Evolutionary conservation across 208 protist genomes (phyloP).

Genomic region (Leishmania gerbilli): DNA sequence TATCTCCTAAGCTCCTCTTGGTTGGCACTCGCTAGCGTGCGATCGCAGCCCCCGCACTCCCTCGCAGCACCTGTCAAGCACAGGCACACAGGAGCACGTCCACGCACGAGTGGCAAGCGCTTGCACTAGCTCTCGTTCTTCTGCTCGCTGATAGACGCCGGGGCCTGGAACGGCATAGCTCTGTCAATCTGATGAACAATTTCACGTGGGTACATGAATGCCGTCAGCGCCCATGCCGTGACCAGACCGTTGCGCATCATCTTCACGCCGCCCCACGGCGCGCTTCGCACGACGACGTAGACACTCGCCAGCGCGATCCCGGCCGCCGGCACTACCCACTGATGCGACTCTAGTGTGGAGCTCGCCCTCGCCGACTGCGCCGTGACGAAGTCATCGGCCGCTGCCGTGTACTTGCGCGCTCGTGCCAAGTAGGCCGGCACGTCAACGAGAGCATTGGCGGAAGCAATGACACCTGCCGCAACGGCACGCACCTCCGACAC

Average conservation of each 20-base stretch:
- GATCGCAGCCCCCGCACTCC: not conserved
- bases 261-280: slow-evolving; percentile 53
- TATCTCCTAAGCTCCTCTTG: not conserved
- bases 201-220: slow-evolving; percentile 67
- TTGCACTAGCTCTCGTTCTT: slow-evolving; percentile 5
- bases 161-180: slow-evolving; percentile 42
- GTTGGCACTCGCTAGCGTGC: not conserved
- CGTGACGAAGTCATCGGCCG: slow-evolving; percentile 55
- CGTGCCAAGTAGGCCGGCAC: slow-evolving; percentile 51
- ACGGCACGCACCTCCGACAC: slow-evolving; percentile 51
- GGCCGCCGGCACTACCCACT: slow-evolving; percentile 66
- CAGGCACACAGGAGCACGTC: not conserved
- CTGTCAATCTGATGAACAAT: slow-evolving; percentile 41
- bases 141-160: slow-evolving; percentile 1
- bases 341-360: slow-evolving; percentile 33
- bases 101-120: not conserved
- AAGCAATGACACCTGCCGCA: slow-evolving; percentile 12
- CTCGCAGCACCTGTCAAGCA: not conserved
- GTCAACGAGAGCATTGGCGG: slow-evolving; percentile 41
- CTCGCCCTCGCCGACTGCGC: slow-evolving; percentile 34
- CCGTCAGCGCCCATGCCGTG: slow-evolving; percentile 40
- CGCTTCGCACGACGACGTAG: slow-evolving; percentile 63
- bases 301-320: slow-evolving; percentile 45
- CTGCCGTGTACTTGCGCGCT: slow-evolving; percentile 41
- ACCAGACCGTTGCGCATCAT: slow-evolving; percentile 66